A percentile compares a stretch with the other conserved stretches of the same genome.
Conservation (phyloP, 2,329 filamentous ascomycete species). For the Plenodomus lindquistii region DNA sequence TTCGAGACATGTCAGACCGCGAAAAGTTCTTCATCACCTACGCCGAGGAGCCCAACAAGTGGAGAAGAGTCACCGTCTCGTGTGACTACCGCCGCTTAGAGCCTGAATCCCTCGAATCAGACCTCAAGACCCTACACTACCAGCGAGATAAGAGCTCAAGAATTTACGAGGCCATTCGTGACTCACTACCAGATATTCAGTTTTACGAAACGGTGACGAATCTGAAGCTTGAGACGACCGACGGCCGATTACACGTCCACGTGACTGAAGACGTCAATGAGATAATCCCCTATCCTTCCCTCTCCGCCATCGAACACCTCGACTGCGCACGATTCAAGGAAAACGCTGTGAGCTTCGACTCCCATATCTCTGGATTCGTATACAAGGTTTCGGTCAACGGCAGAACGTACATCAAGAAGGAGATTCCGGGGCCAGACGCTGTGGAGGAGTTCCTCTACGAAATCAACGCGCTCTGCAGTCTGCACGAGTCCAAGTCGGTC, state of each 20-base stretch:
- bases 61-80: slow-evolving; percentile 89
- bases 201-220: slow-evolving; percentile 97
- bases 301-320: slow-evolving; percentile 75
- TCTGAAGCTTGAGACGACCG: slow-evolving; percentile 85
- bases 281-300: slow-evolving; percentile 82
- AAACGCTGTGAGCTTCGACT: slow-evolving; percentile 78
- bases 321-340: slow-evolving; percentile 64
- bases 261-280: slow-evolving; percentile 98
- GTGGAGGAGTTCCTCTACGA: slow-evolving; percentile 98
- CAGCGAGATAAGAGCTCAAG: slow-evolving; percentile 91
- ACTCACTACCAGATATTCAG: slow-evolving; percentile 89
- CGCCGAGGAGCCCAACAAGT: slow-evolving; percentile 75
- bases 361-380: slow-evolving; percentile 94
- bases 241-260: slow-evolving; percentile 89
- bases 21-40: slow-evolving; percentile 99
- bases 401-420: slow-evolving; percentile 87
- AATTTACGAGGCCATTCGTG: slow-evolving; percentile 92
- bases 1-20: slow-evolving; percentile 85
- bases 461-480: slow-evolving; percentile 85
- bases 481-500: slow-evolving; percentile 74
- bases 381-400: slow-evolving; percentile 82
- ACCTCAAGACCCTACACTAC: slow-evolving; percentile 75
- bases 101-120: slow-evolving; percentile 80
- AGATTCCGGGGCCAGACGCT: slow-evolving; percentile 93
- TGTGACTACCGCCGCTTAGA: slow-evolving; percentile 86